phyloP scores from a whole-genome alignment of 352 stramenopile species.

The Globisporangium cylindrosporum region DNA sequence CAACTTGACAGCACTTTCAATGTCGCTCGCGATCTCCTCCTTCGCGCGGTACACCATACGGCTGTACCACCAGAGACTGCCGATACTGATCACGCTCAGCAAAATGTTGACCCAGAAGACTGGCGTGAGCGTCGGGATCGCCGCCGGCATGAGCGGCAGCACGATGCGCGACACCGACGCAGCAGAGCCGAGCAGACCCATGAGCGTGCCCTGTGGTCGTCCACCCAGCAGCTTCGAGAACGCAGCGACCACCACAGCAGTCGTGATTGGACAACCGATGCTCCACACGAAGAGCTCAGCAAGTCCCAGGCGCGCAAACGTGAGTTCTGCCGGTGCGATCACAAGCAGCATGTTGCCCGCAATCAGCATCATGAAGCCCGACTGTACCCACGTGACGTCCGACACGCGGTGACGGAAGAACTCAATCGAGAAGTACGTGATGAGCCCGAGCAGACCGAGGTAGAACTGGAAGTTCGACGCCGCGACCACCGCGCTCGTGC shows the following conservation, averaged over 20 bases:
- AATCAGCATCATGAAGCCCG: constrained; percentile 63
- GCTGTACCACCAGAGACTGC: constrained; percentile 66
- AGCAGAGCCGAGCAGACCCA: constrained; percentile 73
- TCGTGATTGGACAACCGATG: constrained; percentile 76
- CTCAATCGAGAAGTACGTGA: constrained; percentile 80
- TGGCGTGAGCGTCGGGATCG: constrained; percentile 59
- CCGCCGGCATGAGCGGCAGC: constrained; percentile 50
- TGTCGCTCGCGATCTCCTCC: constrained; percentile 10
- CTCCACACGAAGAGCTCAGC: constrained; percentile 79
- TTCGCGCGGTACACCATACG: constrained; percentile 43
- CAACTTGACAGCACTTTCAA: constrained; percentile 14
- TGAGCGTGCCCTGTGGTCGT: constrained; percentile 73
- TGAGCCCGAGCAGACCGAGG: constrained; percentile 61
- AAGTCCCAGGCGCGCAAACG: constrained; percentile 50
- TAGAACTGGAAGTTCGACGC: constrained; percentile 86
- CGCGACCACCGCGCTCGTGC: constrained; percentile 47
- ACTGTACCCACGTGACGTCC: constrained; percentile 70
- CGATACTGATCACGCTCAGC: constrained; percentile 56
- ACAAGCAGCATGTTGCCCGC: constrained; percentile 58
- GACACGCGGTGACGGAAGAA: constrained; percentile 64
- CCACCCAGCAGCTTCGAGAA: constrained; percentile 79
- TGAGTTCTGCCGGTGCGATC: constrained; percentile 33
- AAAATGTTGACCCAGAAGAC: constrained; percentile 77
- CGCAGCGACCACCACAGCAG: constrained; percentile 65
- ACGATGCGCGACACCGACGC: constrained; percentile 75